phyloP scores from a whole-genome alignment of 106 monocot genomes.

The Alisma plantagoaquatica region DNA sequence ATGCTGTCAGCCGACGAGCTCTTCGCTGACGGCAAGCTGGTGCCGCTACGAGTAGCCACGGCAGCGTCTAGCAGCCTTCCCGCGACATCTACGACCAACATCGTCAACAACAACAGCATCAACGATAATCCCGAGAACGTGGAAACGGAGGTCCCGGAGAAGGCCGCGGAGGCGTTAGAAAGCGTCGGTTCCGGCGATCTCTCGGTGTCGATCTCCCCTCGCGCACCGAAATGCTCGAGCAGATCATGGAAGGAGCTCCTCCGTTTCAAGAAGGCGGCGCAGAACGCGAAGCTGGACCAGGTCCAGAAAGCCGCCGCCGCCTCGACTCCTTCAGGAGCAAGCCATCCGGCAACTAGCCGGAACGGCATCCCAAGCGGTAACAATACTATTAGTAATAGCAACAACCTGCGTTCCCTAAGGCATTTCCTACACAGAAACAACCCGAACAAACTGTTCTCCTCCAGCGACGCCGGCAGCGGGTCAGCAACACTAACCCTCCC shows the following conservation, averaged over 20 bases:
- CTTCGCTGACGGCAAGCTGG: too few relatives aligned
- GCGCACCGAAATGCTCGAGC: slow-evolving; percentile 46
- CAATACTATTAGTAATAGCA: not conserved
- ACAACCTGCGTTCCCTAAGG: slow-evolving; percentile 14
- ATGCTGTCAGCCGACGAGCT: too few relatives aligned
- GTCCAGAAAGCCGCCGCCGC: not conserved
- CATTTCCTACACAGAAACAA: slow-evolving; percentile 22
- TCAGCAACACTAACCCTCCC: slow-evolving; percentile 42
- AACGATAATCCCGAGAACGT: too few relatives aligned
- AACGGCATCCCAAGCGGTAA: too few relatives aligned
- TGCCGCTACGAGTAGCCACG: too few relatives aligned
- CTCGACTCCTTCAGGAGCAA: not conserved
- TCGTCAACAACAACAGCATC: too few relatives aligned
- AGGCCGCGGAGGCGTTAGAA: not conserved
- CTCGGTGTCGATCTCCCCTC: slow-evolving; percentile 16
- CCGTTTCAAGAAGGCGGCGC: slow-evolving; percentile 13
- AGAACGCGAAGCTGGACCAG: slow-evolving; percentile 23
- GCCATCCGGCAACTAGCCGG: too few relatives aligned
- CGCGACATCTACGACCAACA: too few relatives aligned
- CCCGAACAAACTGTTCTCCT: not conserved
- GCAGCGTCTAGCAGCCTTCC: too few relatives aligned
- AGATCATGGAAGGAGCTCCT: slow-evolving; percentile 60
- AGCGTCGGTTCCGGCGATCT: slow-evolving; percentile 2
- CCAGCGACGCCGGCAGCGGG: too few relatives aligned
- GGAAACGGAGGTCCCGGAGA: not conserved